Percentiles rank a stretch among this genome's conserved stretches.
Conservation (phyloP, 2,329 filamentous ascomycete genomes). For the Scytalidium sp. region DNA sequence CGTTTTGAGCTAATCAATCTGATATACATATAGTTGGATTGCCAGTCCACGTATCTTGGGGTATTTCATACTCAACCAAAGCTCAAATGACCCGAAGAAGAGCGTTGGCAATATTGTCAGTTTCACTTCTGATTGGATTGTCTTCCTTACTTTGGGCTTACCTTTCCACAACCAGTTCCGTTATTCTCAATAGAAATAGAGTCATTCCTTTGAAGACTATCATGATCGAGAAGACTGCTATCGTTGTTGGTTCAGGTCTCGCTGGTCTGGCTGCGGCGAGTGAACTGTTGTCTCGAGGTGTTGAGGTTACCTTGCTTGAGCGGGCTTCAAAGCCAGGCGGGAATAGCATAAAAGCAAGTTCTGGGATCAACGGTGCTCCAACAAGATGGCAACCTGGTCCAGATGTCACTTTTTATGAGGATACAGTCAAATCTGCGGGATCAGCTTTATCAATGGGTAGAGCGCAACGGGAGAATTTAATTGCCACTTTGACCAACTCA, state of each 20-base stretch:
- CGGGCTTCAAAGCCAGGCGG: constrained; percentile 57
- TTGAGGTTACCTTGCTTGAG: constrained; percentile 56
- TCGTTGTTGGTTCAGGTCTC: constrained; percentile 64
- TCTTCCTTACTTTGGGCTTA: constrained; percentile 11
- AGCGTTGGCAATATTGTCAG: neutral
- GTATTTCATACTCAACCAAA: neutral
- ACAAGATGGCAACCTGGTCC: constrained; percentile 50
- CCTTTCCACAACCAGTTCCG: neutral
- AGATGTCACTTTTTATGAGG: constrained; percentile 46
- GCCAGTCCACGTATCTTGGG: neutral
- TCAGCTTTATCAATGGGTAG: constrained; percentile 11
- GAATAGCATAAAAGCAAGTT: constrained; percentile 66
- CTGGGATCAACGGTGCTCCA: constrained; percentile 61
- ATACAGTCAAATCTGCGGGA: constrained; percentile 58
- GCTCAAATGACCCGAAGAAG: neutral
- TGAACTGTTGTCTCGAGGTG: constrained; percentile 48
- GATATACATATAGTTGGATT: neutral
- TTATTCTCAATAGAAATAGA: neutral
- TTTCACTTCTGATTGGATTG: constrained; percentile 10
- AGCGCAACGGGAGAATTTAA: constrained; percentile 37
- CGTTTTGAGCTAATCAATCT: neutral
- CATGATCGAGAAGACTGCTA: constrained; percentile 34
- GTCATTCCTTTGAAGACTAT: neutral
- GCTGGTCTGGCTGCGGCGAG: constrained; percentile 59
- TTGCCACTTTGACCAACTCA: constrained; percentile 43